A percentile compares a stretch with the other conserved stretches of the same genome.
phyloP scores from a whole-genome alignment of 805 yeast genomes.

The Metschnikowia continentalis region DNA sequence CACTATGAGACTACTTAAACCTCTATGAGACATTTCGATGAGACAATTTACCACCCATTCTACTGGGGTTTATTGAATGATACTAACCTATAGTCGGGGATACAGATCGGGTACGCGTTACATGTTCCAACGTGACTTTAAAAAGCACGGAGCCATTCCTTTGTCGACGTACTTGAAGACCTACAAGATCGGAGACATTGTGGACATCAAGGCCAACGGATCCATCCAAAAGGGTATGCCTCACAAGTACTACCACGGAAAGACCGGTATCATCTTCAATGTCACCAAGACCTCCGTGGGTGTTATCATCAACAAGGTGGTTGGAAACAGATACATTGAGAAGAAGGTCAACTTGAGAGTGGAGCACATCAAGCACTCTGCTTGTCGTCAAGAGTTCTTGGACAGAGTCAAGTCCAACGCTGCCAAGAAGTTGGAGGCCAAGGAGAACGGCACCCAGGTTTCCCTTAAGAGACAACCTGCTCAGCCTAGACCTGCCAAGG shows the following conservation, averaged over 20 bases:
- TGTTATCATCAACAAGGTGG: constrained; percentile 96
- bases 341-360: constrained; percentile 98
- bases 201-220: constrained; percentile 99
- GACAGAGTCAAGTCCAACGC: constrained; percentile 98
- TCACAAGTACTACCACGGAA: constrained; percentile 99
- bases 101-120: constrained; percentile 99
- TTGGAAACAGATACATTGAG: constrained; percentile 98
- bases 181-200: constrained; percentile 99
- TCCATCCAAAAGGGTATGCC: constrained; percentile 99
- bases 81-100: constrained; percentile 66
- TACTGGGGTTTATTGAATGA: neutral
- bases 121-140: constrained; percentile 99
- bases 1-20: neutral
- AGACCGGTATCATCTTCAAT: constrained; percentile 98
- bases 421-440: constrained; percentile 89
- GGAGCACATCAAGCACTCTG: constrained; percentile 99
- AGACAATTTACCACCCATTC: too few species aligned
- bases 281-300: constrained; percentile 98
- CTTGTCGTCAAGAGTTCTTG: constrained; percentile 98
- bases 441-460: constrained; percentile 86
- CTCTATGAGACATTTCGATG: neutral
- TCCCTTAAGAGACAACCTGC: constrained; percentile 98
- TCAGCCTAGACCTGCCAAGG: constrained; percentile 91
- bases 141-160: constrained; percentile 91
- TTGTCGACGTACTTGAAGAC: constrained; percentile 95